Evolutionary conservation across 805 yeast genomes (phyloP).

Genomic region (Saccharomycopsis sp.): DNA sequence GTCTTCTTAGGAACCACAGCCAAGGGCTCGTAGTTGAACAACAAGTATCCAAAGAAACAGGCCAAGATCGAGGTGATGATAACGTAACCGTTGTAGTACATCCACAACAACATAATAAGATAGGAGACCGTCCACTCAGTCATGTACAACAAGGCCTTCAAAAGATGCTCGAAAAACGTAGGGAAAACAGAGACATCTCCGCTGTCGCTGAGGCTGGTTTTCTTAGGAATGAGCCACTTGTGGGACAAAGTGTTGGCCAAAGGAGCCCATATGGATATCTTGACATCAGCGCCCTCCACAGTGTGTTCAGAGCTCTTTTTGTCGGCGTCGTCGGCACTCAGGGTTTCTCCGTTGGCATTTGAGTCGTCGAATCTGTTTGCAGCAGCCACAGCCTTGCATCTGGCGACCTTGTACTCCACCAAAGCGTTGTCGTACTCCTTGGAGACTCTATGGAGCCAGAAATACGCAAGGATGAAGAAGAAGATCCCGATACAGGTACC

Average conservation of each 20-base stretch:
- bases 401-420: constrained; percentile 21
- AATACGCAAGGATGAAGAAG: constrained; percentile 48
- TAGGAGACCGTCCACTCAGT: constrained; percentile 60
- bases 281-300: background rate
- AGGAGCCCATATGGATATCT: background rate
- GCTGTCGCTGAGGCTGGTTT: constrained; percentile 12
- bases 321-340: constrained; percentile 19
- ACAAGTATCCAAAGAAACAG: constrained; percentile 49
- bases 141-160: constrained; percentile 44
- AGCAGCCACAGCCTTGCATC: constrained; percentile 22
- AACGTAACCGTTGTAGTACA: constrained; percentile 69
- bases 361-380: constrained; percentile 13
- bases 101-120: constrained; percentile 62
- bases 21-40: constrained; percentile 44
- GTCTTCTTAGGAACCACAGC: constrained; percentile 9
- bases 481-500: constrained; percentile 72
- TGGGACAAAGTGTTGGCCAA: constrained; percentile 29
- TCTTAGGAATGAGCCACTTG: constrained; percentile 28
- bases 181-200: constrained; percentile 31
- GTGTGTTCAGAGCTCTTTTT: constrained; percentile 3
- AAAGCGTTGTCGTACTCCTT: constrained; percentile 45
- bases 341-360: constrained; percentile 18
- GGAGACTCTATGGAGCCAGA: constrained; percentile 48
- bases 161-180: constrained; percentile 41
- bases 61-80: constrained; percentile 58